Evolutionary conservation across 176 grass and related monocot genomes (phyloP), one percentile per base, ranked within the genome.

Genomic region (Aegilops umbellulata): DNA sequence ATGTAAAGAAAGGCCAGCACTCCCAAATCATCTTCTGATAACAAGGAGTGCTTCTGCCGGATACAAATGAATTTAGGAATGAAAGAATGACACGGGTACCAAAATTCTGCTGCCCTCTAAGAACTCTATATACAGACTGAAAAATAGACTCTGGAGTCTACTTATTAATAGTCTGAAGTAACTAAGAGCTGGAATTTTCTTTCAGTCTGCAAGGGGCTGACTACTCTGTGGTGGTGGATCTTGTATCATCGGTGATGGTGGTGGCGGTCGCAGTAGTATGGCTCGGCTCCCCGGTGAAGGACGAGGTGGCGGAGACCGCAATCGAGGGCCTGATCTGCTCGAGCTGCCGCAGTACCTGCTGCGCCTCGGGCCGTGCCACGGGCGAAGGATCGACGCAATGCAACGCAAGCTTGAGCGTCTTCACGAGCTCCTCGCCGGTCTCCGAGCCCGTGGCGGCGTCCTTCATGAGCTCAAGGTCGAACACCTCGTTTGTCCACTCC

Each of bases 401-500:
- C 87, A 99, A 23, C 1, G 94, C 92, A 34, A 97, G 85, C n/a
- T 97, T 97, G 47, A 99, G 88, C 12, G 87, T 88, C 76, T 94
- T 93, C 23, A 99, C 94, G 57, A 99, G 80, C 80, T 99, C 94
- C 61, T 99, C 97, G 11, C 94, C 90, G 4, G 87, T 93, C 41
- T 86, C 80, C 3, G 80, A 82, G 27, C 79, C 87, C 2, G 87
- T 69, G 39, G 92, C 83, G 8, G 94, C 88, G 81, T 99, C 92
- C 73, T 90, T 94, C 92, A 93, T 91, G 76, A 97, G 89, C 85
- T 97, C 94, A 60, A 97, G 73, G 86, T 99, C 97, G 75, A 99
- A 99, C 90, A 99, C 97, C 85, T 99, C 97, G 78, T 94, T 99
- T 7, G 89, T 97, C 97, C 97, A 99, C 80, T 99, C 94, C 72